Conservation (phyloP, 1,139 yeast species). For the Saccharomyces hybrid region DNA sequence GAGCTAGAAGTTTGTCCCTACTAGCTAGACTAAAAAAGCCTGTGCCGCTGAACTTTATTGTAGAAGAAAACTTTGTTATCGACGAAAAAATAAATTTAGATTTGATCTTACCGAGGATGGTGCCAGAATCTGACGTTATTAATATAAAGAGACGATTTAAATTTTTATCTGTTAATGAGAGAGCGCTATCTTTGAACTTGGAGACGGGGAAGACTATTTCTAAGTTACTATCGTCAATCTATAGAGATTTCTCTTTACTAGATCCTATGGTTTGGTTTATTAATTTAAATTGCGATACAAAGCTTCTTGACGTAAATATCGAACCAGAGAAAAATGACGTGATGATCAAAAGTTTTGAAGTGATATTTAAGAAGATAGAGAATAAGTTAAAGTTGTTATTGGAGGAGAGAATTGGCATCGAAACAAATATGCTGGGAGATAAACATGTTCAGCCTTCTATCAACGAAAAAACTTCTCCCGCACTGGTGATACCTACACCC, state of each 20-base stretch:
- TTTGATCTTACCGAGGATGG: conserved; percentile 31
- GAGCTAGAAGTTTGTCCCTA: conserved; percentile 15
- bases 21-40: conserved; percentile 17
- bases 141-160: conserved; percentile 19
- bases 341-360: conserved; percentile 24
- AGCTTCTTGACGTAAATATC: conserved; percentile 36
- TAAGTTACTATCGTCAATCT: conserved; percentile 22
- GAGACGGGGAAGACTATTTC: conserved; percentile 29
- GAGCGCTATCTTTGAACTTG: conserved; percentile 29
- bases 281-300: conserved; percentile 11
- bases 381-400: conserved; percentile 1
- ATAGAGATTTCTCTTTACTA: conserved; percentile 17
- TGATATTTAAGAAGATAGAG: conserved; percentile 10
- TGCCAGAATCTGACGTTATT: conserved; percentile 24
- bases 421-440: not conserved
- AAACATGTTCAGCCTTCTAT: not conserved
- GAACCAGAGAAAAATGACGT: conserved; percentile 43
- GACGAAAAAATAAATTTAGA: conserved; percentile 11
- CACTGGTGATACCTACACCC: not conserved
- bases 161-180: conserved; percentile 33
- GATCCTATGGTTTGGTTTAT: conserved; percentile 34
- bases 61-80: conserved; percentile 10
- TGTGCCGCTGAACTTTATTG: conserved; percentile 14
- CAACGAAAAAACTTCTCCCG: not conserved
- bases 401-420: conserved; percentile 1